Evolutionary conservation across 805 yeast species (phyloP), one percentile per base, ranked within the genome.

Genomic region (Kluyveromyces aestuarii): DNA sequence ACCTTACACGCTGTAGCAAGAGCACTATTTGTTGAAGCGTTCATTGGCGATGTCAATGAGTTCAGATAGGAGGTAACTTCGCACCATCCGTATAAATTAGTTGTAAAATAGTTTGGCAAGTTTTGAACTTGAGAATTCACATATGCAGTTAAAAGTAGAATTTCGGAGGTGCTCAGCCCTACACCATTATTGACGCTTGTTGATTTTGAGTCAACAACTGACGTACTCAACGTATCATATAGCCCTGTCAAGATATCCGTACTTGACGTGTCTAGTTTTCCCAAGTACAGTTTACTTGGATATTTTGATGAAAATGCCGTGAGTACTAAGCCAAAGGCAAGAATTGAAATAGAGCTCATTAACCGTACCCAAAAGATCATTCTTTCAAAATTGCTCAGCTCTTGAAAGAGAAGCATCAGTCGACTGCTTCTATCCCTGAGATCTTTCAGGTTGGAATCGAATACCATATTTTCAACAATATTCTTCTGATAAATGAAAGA

Each of bases 101-200:
- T 41, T 1, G 57, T 55, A 17, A 64, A 54, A 46, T 44, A 63
- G 41, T 58, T 58, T 3, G 69, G 69, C 4, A 59, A 52, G 45
- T 56, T 40, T 6, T 49, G 39, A 7, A 62, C 55, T 42, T 63
- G 63, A 2, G 49, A 41, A 2, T 52, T 50, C n/a, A 63, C 53
- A 44, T 64, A 64, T 6, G 55, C 51, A 2, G 67, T 57, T 6
- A 64, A 47, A 8, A 63, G 55, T 14, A 50, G 48, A 9, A 62
- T 46, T 45, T 63, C 69, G 5, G 66, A 53, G 5, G 67, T 64
- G 2, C 68, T 61, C 25, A 64, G 45, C 1, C 64, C 65, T 3
- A 57, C 62, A 10, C 64, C 65, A 42, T 62, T 58, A 45, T 61
- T 58, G 17, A 56, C 54, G 41, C 50, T 55, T n/a, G 59, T 52